These are phyloP conservation scores for Xylaria venustula DNA, from an alignment of 495 filamentous ascomycete genomes.

Conservation along the genomic window DNA sequence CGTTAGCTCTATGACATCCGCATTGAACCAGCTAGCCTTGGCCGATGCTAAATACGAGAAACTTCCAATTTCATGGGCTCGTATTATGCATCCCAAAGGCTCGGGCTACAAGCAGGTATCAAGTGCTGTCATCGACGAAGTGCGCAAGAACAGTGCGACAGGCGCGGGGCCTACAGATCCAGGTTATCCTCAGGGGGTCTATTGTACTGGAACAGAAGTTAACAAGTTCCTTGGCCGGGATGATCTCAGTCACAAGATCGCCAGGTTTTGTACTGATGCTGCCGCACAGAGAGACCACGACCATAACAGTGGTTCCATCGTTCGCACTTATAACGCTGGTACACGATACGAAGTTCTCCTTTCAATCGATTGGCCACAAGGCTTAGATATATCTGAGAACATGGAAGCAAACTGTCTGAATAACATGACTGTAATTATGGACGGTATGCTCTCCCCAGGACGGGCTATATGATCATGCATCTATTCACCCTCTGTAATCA, in stretches of 20 bases:
- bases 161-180: not conserved
- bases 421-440: not conserved
- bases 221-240: not conserved
- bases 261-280: not conserved
- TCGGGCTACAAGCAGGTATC: not conserved
- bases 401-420: not conserved
- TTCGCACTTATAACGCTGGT: not conserved
- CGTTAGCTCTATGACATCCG: not conserved
- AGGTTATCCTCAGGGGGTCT: not conserved
- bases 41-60: not conserved
- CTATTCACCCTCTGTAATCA: too few species aligned
- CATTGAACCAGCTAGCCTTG: not conserved
- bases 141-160: not conserved
- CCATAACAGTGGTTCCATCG: not conserved
- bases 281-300: not conserved
- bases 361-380: not conserved
- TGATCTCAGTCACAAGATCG: not conserved
- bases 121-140: not conserved
- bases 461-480: too few species aligned
- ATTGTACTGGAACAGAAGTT: not conserved
- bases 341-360: not conserved
- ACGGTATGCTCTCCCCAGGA: not conserved
- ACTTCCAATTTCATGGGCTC: not conserved
- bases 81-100: not conserved
- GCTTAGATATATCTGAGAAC: not conserved